Base-by-base conservation (phyloP, 768 basidiomycete species). In the Amylocystis lapponica region DNA sequence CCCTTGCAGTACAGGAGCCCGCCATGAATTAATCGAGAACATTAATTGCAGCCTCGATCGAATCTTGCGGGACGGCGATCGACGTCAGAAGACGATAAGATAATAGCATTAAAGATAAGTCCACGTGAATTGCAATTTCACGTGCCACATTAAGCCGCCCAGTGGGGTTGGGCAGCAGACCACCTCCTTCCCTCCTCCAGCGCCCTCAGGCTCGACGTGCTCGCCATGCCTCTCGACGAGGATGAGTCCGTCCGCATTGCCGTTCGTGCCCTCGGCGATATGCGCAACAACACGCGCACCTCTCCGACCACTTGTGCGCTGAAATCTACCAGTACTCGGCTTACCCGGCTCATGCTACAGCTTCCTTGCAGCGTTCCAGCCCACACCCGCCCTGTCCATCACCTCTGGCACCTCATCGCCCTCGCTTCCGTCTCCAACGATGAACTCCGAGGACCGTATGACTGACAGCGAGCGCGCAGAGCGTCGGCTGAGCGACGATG, bases 241-340 rank as follows among this genome's bases (percentile, higher is more conserved):
- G 86, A 87, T 50, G 86, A 87, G 62, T 81, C 77, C 53, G 85
- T 88, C 0, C 74, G 79, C 39, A 90, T 89, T 57, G 89, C 88
- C 17, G 79, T 86, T 11, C 65, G 74, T 27, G 88, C 86, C 1
- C 70, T 91, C 13, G 86, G 74, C 21, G 83, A 86, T 55, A 89
- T 90, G 88, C 72, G 83, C 42, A 81, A 73, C 40, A 68, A 73
- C 45, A 58, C 46, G 21, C 51, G 49, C 39, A 39, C 53, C 20
- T 52, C 57, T 27, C 55, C 58, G 23, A 48, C 49, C 27, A 57
- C 39, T n/a, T 40, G 39, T 40, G 17, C 27, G 39, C 27, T 30
- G 35, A 9, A 12, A n/a, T 40, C 26, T 23, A 12, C 22, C 17
- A 27, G 39, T 11, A 13, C 3, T 40, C 39, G 26, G 39, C 19